These are phyloP conservation scores for Boletus bicolor DNA, from an alignment of 768 basidiomycete species.

Conservation along the genomic window DNA sequence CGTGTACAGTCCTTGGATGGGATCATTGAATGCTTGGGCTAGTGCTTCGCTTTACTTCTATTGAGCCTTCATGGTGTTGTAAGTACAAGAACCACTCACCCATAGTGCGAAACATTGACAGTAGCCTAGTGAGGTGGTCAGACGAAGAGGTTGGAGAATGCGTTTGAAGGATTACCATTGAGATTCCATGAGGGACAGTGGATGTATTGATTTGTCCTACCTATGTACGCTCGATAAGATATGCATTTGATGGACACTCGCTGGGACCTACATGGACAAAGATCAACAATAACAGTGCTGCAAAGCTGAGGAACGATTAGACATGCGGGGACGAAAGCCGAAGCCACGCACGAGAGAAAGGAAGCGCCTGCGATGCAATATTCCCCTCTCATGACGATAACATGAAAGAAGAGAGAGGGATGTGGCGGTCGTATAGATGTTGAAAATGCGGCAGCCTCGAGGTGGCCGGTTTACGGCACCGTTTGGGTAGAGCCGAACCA, in stretches of 20 bases:
- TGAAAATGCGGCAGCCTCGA: conserved; percentile 22
- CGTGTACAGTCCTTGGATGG: conserved; percentile 64
- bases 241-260: conserved; percentile 10
- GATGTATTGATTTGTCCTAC: conserved; percentile 82
- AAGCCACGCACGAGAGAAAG: conserved; percentile 59
- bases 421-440: conserved; percentile 15
- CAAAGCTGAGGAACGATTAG: conserved; percentile 20
- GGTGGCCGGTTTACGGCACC: conserved; percentile 14
- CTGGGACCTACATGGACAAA: conserved; percentile 68
- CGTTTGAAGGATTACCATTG: conserved; percentile 53
- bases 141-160: conserved; percentile 2
- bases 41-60: conserved; percentile 46
- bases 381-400: conserved; percentile 62
- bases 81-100: conserved; percentile 41
- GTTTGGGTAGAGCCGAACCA: conserved; percentile 7
- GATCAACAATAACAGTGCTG: conserved; percentile 58
- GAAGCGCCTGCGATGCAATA: conserved; percentile 71
- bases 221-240: conserved; percentile 38
- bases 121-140: conserved; percentile 46
- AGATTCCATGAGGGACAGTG: conserved; percentile 63
- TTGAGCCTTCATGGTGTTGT: background rate
- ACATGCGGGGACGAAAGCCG: conserved; percentile 4
- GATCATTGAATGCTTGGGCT: conserved; percentile 47
- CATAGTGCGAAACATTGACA: conserved; percentile 69
- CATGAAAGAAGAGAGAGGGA: conserved; percentile 21